Evolutionary conservation across 495 filamentous ascomycete genomes (phyloP).

Genomic region (Penicillium crystallinum): DNA sequence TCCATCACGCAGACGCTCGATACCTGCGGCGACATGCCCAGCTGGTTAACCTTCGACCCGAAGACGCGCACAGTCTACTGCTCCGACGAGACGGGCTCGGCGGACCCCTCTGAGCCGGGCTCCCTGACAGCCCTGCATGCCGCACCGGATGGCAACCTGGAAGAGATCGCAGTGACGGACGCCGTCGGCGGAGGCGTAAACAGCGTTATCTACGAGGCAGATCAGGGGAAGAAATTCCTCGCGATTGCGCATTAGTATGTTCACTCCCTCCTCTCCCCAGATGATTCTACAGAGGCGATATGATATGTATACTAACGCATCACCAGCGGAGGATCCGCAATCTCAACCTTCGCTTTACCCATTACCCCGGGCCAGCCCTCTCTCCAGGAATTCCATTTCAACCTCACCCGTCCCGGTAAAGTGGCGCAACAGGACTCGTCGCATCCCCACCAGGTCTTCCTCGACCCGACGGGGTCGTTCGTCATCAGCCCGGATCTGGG

Average conservation of each 20-base stretch:
- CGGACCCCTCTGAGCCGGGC: conserved; percentile 22
- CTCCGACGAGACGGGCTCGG: conserved; percentile 55
- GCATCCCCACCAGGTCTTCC: conserved; percentile 65
- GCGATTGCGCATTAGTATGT: conserved; percentile 47
- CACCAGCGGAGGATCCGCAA: conserved; percentile 27
- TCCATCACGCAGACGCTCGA: conserved; percentile 33
- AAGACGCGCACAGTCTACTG: conserved; percentile 51
- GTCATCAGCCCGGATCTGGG: conserved; percentile 67
- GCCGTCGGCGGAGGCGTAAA: conserved; percentile 36
- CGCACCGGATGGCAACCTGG: conserved; percentile 21
- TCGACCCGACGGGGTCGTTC: conserved; percentile 65
- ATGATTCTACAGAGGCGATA: not conserved
- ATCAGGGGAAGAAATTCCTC: conserved; percentile 27
- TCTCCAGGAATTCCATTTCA: conserved; percentile 49
- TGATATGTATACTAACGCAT: conserved; percentile 5
- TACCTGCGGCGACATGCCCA: conserved; percentile 51
- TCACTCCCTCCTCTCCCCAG: too few relatives aligned
- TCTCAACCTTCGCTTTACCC: conserved; percentile 37
- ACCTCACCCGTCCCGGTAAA: conserved; percentile 43
- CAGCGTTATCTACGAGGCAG: conserved; percentile 32
- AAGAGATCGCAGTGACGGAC: conserved; percentile 18
- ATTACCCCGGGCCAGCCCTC: conserved; percentile 15
- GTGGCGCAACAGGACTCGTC: conserved; percentile 56
- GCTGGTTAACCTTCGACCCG: conserved; percentile 56
- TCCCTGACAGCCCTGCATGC: conserved; percentile 24